Conservation (phyloP, 805 yeast species). For the Candida incommunis region DNA sequence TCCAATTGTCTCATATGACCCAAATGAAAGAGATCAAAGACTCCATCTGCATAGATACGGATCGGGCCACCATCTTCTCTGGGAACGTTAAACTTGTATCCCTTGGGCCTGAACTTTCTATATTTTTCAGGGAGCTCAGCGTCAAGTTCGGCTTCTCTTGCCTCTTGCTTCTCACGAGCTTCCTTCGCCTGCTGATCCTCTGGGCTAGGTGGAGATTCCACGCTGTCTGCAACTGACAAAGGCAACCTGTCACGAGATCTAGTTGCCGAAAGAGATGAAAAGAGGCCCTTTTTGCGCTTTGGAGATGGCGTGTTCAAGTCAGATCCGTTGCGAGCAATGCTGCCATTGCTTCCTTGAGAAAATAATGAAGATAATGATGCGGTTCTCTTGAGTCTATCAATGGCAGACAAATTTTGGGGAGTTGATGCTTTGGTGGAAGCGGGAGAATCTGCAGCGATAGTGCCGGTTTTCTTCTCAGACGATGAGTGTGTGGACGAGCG, state of each 20-base stretch:
- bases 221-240: not conserved
- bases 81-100: conserved; percentile 67
- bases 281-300: not conserved
- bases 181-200: too few species aligned
- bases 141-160: conserved; percentile 47
- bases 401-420: not conserved
- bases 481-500: too few species aligned
- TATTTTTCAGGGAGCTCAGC: conserved; percentile 51
- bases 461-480: too few species aligned
- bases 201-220: not conserved
- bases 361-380: conserved; percentile 5
- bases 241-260: not conserved
- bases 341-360: conserved; percentile 4
- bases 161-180: conserved; percentile 15
- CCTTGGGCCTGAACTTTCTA: conserved; percentile 66
- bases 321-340: not conserved
- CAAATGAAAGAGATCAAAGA: conserved; percentile 87
- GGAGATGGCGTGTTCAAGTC: not conserved
- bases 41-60: conserved; percentile 96
- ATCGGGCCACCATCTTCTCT: conserved; percentile 69
- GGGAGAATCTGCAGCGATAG: too few species aligned
- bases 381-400: conserved; percentile 1
- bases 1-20: conserved; percentile 98
- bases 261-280: not conserved
- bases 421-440: too few species aligned